Base-by-base conservation (phyloP, 73 alveolate species). In the Symbiodinium pilosum region DNA sequence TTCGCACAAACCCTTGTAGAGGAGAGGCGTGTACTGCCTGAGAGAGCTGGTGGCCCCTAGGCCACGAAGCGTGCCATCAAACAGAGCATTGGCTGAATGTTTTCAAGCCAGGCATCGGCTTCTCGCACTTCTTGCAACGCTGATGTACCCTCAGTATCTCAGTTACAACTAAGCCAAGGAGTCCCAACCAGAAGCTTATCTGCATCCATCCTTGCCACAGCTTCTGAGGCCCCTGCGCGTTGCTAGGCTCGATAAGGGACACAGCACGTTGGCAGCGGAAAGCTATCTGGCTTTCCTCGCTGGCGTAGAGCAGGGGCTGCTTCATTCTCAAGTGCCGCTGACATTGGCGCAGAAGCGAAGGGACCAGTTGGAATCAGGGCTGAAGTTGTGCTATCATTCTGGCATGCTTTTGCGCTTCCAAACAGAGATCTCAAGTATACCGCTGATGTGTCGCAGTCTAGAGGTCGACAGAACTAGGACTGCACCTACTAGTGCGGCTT, bases 181-280 rank as follows among this genome's bases (percentile, higher is more conserved):
- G n/a, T n/a, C n/a, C 32, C 41, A 69, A 5, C 84, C 84, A 26
- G 84, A 8, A 69, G 84, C 41, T 69, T 21, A n/a, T 69, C 43
- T 2, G 84, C 84, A n/a, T 69, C 38, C 84, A 7, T 54, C 32
- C 26, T 24, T n/a, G n/a, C n/a, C 1, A 54, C 73, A 69, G 84
- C 84, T n/a, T 3, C 85, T 73, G 32, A 73, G 85, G 81, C 30
- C 81, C 81, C 20, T 64, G 81, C 81, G 81, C 81, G 38, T 18
- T 24, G 81, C 85, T 36, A 34, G 85, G 85, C 30, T 73, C 85
- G 43, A 73, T 73, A n/a, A 73, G 43, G 43, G 85, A 73, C 26
- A 34, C 41, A 8, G 85, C 44, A 6, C 85, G 41, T 43, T 73
- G 20, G 24, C 85, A 73, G 4, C 85, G 85, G 30, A n/a, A 20